Evolutionary conservation across 192 early-diverging fungal genomes (phyloP), one percentile per base, ranked within the genome.

Genomic region (Ambispora gerdemannii): DNA sequence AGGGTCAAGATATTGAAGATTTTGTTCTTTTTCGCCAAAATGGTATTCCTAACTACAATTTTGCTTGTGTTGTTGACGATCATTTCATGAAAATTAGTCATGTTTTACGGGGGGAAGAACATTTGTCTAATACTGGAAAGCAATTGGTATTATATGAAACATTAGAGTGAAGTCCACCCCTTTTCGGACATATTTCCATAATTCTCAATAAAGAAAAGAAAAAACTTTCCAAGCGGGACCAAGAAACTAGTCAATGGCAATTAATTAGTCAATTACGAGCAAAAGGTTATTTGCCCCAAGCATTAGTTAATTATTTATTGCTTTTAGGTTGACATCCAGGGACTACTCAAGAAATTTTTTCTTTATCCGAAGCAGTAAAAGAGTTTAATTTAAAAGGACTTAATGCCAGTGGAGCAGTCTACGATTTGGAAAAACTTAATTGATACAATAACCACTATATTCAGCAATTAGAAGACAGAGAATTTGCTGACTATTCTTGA

Each of bases 51-150:
- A 95, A 92, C 0, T 95, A 95, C 72, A 93, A 97, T 69, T 81
- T 97, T 47, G 93, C 93, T 0, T 93, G 91, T 70, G 95, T 97
- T 2, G 91, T 95, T 1, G 95, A 97, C 72, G 95, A 97, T 73
- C 86, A 92, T 50, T 49, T 85, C 8, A 97, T 97, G 95, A 83
- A 83, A 13, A 91, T 97, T 38, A 93, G 93, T 2, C 93, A 95
- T 77, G 93, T 97, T 28, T 75, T 97, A 51, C 84, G 95, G 38
- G 95, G 95, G 36, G 93, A 95, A 64, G 81, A 83, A 69, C 58
- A 63, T 38, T 20, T 22, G 22, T 63, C 60, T 33, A 63, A 63
- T 63, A 63, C 60, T 34, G 33, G 32, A 10, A 95, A 95, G 72
- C 95, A 97, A 76, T 68, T 93, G 3, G 72, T 91, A 4, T 81